Conservation (phyloP, 2,329 filamentous ascomycete genomes). For the Xylaria arbuscula region DNA sequence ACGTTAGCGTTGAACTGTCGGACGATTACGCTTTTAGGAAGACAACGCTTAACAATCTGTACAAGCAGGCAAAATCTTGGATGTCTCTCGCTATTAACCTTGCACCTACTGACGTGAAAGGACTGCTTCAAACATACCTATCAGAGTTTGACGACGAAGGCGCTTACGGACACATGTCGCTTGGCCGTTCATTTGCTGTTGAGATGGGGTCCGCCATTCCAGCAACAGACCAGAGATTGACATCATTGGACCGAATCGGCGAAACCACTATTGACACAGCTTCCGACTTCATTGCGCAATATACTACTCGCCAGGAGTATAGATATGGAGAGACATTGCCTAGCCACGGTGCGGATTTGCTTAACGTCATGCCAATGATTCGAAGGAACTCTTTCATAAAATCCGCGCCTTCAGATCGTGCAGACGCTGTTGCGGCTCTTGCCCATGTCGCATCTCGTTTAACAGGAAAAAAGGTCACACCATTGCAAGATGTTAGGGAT, state of each 20-base stretch:
- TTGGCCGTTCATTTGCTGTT: constrained; percentile 92
- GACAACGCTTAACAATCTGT: constrained; percentile 80
- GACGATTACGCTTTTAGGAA: constrained; percentile 89
- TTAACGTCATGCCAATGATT: constrained; percentile 68
- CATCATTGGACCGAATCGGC: constrained; percentile 80
- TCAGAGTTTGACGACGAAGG: constrained; percentile 95
- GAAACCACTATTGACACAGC: constrained; percentile 86
- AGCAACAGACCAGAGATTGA: constrained; percentile 84
- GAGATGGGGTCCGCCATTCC: constrained; percentile 92
- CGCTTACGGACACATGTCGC: constrained; percentile 88
- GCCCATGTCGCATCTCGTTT: constrained; percentile 79
- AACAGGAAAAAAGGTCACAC: constrained; percentile 73
- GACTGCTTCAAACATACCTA: constrained; percentile 92
- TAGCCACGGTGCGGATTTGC: constrained; percentile 74
- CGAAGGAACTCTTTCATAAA: constrained; percentile 64
- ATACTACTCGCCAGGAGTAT: constrained; percentile 96
- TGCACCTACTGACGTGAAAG: constrained; percentile 93
- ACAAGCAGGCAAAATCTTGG: constrained; percentile 83
- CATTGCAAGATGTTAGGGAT: constrained; percentile 80
- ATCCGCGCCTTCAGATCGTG: constrained; percentile 64
- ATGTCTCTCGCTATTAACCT: constrained; percentile 82
- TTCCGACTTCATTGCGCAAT: constrained; percentile 96
- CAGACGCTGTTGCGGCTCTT: constrained; percentile 72
- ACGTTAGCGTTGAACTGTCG: constrained; percentile 88
- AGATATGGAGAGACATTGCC: constrained; percentile 82